Conservation (phyloP, 768 basidiomycete species). For the Mycena maculata region DNA sequence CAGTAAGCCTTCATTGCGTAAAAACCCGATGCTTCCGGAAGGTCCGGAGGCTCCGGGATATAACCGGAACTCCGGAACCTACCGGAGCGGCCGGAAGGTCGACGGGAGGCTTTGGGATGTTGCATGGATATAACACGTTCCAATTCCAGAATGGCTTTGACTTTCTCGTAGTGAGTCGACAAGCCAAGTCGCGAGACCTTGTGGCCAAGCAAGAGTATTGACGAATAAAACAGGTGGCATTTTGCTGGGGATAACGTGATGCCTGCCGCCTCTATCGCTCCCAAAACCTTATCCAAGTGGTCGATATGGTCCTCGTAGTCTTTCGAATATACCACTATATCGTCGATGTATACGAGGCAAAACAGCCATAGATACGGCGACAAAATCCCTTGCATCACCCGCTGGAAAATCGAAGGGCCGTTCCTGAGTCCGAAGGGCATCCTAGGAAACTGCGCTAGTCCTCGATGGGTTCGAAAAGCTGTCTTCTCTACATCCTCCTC, state of each 20-base stretch:
- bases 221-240: background rate
- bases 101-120: too few relatives aligned
- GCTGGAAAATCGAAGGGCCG: background rate
- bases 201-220: background rate
- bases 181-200: background rate
- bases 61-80: too few relatives aligned
- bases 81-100: too few relatives aligned
- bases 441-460: slow-evolving; percentile 45
- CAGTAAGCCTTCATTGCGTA: too few relatives aligned
- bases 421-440: too few relatives aligned
- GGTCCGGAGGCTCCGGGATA: too few relatives aligned
- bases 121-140: too few relatives aligned
- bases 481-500: slow-evolving; percentile 38
- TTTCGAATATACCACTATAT: slow-evolving; percentile 19
- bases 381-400: background rate
- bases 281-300: background rate
- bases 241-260: background rate
- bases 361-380: background rate
- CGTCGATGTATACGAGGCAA: slow-evolving; percentile 29
- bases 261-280: background rate
- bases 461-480: slow-evolving; percentile 44
- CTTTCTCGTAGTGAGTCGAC: background rate
- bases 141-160: background rate
- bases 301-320: background rate
- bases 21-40: too few relatives aligned